Conservation (phyloP, 176 grass and related monocot species). For the Oryza brachyantha region DNA sequence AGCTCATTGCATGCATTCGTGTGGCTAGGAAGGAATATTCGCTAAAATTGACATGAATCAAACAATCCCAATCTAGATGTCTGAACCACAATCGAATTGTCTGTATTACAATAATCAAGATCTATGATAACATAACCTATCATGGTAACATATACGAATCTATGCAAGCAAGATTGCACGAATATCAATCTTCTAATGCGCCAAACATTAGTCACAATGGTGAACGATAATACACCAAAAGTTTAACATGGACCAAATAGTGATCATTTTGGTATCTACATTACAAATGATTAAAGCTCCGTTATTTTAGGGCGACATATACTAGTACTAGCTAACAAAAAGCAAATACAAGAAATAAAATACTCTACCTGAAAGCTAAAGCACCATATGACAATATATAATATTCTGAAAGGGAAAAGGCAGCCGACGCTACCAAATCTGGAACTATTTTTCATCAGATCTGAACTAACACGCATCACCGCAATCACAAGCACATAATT, state of each 20-base stretch:
- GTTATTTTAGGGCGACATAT: not conserved
- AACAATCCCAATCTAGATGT: not conserved
- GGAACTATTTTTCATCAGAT: slow-evolving; percentile 11
- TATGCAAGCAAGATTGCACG: too few relatives aligned
- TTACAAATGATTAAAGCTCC: not conserved
- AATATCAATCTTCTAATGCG: not conserved
- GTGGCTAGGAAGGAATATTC: too few relatives aligned
- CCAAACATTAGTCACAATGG: not conserved
- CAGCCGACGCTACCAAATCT: not conserved
- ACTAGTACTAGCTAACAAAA: slow-evolving; percentile 8
- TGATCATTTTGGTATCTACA: not conserved
- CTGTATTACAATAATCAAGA: not conserved
- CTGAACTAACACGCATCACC: not conserved
- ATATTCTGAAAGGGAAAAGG: not conserved
- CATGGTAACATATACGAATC: too few relatives aligned
- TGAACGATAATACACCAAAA: not conserved
- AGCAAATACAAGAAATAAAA: not conserved
- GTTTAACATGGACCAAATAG: not conserved
- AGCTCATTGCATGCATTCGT: not conserved
- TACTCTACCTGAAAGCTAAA: slow-evolving; percentile 13
- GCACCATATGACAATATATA: not conserved
- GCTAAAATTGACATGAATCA: not conserved
- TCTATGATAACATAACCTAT: not conserved
- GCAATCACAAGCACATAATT: slow-evolving; percentile 17
- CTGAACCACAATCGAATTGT: not conserved